A percentile compares a stretch with the other conserved stretches of the same genome.
Evolutionary conservation across 2,329 filamentous ascomycete species (phyloP).

Genomic region (Leptographium lundbergii): DNA sequence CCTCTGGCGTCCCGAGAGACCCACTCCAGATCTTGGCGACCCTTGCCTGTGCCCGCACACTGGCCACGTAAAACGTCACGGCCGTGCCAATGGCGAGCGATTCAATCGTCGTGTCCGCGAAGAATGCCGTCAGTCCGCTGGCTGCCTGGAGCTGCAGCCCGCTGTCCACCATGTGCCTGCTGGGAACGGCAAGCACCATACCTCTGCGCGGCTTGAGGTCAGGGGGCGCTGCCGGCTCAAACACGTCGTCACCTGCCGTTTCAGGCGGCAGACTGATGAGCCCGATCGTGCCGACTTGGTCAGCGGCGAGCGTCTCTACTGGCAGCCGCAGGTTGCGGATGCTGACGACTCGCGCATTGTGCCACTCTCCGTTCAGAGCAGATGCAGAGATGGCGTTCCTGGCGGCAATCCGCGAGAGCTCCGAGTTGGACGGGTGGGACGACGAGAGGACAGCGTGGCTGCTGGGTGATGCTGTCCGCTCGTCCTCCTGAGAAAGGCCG

Average conservation of each 20-base stretch:
- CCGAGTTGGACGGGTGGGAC: constrained; percentile 40
- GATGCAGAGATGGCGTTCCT: constrained; percentile 40
- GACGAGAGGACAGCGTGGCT: constrained; percentile 35
- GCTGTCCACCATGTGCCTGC: constrained; percentile 42
- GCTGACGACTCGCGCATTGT: constrained; percentile 67
- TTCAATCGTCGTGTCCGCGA: constrained; percentile 49
- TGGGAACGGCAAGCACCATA: constrained; percentile 63
- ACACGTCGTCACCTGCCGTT: not conserved
- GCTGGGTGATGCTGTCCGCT: constrained; percentile 32
- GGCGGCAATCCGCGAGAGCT: constrained; percentile 38
- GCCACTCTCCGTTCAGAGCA: constrained; percentile 57
- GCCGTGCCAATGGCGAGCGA: constrained; percentile 53
- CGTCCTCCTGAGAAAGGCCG: constrained; percentile 30
- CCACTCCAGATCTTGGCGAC: constrained; percentile 29
- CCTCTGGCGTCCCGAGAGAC: not conserved
- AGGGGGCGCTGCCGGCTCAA: not conserved
- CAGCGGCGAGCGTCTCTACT: constrained; percentile 59
- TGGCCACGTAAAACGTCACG: constrained; percentile 77
- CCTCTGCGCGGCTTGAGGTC: constrained; percentile 52
- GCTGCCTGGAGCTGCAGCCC: constrained; percentile 49
- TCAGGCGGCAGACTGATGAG: constrained; percentile 41
- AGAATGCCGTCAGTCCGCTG: constrained; percentile 58
- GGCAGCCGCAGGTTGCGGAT: constrained; percentile 79
- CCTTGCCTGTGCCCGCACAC: constrained; percentile 69
- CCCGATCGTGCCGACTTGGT: constrained; percentile 84